A percentile compares a stretch with the other conserved stretches of the same genome.
Conservation (phyloP, 2,329 filamentous ascomycete genomes). For the Colletotrichum somersetense region DNA sequence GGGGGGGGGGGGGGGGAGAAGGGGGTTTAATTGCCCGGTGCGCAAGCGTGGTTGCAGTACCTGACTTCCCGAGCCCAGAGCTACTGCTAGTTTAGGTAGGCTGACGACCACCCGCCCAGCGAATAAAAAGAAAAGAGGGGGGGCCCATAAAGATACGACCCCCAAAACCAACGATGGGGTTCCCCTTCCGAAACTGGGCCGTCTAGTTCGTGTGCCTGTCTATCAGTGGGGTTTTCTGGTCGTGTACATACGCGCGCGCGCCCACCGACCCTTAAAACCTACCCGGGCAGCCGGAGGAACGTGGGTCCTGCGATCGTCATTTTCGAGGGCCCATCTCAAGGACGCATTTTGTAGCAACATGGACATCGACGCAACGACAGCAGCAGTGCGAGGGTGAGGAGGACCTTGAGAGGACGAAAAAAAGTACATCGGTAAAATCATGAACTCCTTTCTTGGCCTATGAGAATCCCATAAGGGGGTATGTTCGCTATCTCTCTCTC, state of each 20-base stretch:
- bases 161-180: slow-evolving; percentile 1
- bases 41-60: neutral
- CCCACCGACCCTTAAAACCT: slow-evolving; percentile 1
- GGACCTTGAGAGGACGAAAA: too few species aligned
- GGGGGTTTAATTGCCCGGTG: too few species aligned
- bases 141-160: neutral
- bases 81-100: neutral
- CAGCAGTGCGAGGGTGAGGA: neutral
- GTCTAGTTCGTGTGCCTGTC: slow-evolving; percentile 17
- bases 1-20: too few species aligned
- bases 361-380: neutral
- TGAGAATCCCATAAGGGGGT: slow-evolving; percentile 30
- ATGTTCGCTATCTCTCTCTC: slow-evolving; percentile 36
- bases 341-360: neutral
- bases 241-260: neutral
- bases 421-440: slow-evolving; percentile 9
- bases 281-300: neutral
- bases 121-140: neutral
- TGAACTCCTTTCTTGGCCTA: slow-evolving; percentile 39
- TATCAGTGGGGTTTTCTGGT: slow-evolving; percentile 21
- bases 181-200: neutral
- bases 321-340: neutral
- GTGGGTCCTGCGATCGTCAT: slow-evolving; percentile 5
- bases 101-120: neutral
- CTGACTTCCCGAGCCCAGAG: neutral